phyloP scores from a whole-genome alignment of 805 yeast genomes.

The Phaffomyces opuntiae region DNA sequence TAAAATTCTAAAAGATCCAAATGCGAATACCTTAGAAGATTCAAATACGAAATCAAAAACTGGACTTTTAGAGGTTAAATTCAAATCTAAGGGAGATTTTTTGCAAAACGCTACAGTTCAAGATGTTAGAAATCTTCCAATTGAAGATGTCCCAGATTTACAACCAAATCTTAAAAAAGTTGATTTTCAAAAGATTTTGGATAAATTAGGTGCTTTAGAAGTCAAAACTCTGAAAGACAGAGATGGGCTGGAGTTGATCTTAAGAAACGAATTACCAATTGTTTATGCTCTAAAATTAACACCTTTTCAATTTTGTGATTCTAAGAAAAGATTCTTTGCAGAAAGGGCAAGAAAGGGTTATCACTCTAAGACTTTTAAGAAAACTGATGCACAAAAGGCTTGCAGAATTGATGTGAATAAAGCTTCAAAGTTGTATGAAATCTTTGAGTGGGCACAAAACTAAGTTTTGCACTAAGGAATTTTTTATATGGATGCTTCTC shows the following conservation, averaged over 20 bases:
- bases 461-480: too few species aligned
- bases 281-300: constrained; percentile 15
- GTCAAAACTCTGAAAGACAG: constrained; percentile 9
- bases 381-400: constrained; percentile 97
- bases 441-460: constrained; percentile 63
- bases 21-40: not conserved
- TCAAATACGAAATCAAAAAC: not conserved
- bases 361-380: constrained; percentile 72
- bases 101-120: constrained; percentile 13
- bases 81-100: constrained; percentile 5
- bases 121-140: constrained; percentile 14
- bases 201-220: constrained; percentile 7
- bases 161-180: constrained; percentile 12
- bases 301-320: constrained; percentile 33
- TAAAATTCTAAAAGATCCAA: not conserved
- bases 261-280: constrained; percentile 10
- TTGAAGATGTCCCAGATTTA: constrained; percentile 14
- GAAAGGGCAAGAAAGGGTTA: constrained; percentile 79
- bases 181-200: constrained; percentile 9
- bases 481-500: not conserved
- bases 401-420: constrained; percentile 96
- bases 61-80: not conserved
- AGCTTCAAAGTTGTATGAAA: constrained; percentile 84
- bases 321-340: constrained; percentile 76
- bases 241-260: constrained; percentile 3